A percentile compares a stretch with the other conserved stretches of the same genome.
Evolutionary conservation across 2,329 filamentous ascomycete genomes (phyloP).

Genomic region (Xenoacremonium recifei): DNA sequence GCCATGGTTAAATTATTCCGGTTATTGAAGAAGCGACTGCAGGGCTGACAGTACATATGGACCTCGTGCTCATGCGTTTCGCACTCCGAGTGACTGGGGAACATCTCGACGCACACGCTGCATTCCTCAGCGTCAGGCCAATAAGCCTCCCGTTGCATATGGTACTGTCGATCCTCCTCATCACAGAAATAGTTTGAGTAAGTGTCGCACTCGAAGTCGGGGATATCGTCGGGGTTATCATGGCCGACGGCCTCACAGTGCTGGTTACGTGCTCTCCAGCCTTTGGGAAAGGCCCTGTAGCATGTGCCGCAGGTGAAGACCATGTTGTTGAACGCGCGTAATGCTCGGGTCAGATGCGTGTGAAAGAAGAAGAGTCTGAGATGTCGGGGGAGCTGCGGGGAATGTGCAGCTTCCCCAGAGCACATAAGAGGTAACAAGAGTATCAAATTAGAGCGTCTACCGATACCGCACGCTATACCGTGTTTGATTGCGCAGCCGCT

Average conservation of each 20-base stretch:
- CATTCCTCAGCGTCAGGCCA: slow-evolving; percentile 25
- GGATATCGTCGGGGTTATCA: slow-evolving; percentile 9
- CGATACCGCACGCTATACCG: too few species aligned
- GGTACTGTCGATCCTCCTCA: slow-evolving; percentile 19
- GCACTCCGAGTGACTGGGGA: slow-evolving; percentile 1
- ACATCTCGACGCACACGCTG: slow-evolving; percentile 17
- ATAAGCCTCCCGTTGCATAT: slow-evolving; percentile 30
- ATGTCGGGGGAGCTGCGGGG: too few species aligned
- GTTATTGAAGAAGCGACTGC: slow-evolving; percentile 30
- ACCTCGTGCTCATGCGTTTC: slow-evolving; percentile 26
- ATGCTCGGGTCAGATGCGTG: too few species aligned
- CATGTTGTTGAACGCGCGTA: too few species aligned
- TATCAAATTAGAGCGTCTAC: too few species aligned
- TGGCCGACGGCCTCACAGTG: slow-evolving; percentile 29
- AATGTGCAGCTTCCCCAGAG: too few species aligned
- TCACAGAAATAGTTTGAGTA: slow-evolving; percentile 24
- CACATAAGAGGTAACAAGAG: too few species aligned
- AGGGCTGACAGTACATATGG: slow-evolving; percentile 34
- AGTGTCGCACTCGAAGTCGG: slow-evolving; percentile 27
- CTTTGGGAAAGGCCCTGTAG: slow-evolving; percentile 19
- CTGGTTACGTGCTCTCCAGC: slow-evolving; percentile 22
- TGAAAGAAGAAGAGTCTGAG: too few species aligned
- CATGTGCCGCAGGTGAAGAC: slow-evolving; percentile 26
- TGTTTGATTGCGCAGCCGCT: too few species aligned
- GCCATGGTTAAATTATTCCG: slow-evolving; percentile 17